Evolutionary conservation across 2,329 filamentous ascomycete genomes (phyloP).

Genomic region (Harringtonia aguacate): DNA sequence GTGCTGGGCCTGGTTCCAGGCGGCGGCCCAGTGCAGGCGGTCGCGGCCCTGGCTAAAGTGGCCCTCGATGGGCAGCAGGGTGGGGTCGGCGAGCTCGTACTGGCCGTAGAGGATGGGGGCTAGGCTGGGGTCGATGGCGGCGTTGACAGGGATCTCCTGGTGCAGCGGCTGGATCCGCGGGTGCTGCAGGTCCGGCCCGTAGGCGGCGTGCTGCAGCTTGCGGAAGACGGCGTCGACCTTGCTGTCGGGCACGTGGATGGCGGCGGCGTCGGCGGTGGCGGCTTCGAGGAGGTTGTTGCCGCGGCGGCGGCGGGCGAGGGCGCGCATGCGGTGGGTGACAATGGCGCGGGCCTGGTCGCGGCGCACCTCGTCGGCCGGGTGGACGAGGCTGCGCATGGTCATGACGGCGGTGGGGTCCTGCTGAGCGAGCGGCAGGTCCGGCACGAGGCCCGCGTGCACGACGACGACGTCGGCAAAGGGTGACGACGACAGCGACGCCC

Average conservation of each 20-base stretch:
- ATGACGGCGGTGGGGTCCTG: constrained; percentile 76
- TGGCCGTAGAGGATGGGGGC: constrained; percentile 2
- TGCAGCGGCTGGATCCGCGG: constrained; percentile 3
- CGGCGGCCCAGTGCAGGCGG: constrained; percentile 49
- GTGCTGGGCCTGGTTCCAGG: constrained; percentile 44
- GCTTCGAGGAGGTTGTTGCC: constrained; percentile 9
- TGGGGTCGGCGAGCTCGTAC: constrained; percentile 4
- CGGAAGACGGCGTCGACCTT: constrained; percentile 13
- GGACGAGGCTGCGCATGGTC: constrained; percentile 79
- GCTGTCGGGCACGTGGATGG: constrained; percentile 9
- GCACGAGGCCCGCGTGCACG: constrained; percentile 79
- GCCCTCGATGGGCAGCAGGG: constrained; percentile 26
- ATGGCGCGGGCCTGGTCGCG: constrained; percentile 18
- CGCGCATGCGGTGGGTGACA: constrained; percentile 22
- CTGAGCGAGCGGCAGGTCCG: constrained; percentile 55
- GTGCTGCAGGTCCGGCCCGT: constrained; percentile 9
- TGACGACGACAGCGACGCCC: background rate
- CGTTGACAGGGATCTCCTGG: constrained; percentile 3
- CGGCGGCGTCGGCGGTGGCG: constrained; percentile 9
- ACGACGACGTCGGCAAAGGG: constrained; percentile 48
- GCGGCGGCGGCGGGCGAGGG: constrained; percentile 10
- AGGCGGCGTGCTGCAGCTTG: constrained; percentile 6
- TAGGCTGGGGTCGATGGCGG: constrained; percentile 8
- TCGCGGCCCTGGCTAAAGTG: constrained; percentile 33
- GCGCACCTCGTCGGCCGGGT: constrained; percentile 43